Evolutionary conservation across 2,329 filamentous ascomycete genomes (phyloP).

Genomic region (Cryphonectria japonica): DNA sequence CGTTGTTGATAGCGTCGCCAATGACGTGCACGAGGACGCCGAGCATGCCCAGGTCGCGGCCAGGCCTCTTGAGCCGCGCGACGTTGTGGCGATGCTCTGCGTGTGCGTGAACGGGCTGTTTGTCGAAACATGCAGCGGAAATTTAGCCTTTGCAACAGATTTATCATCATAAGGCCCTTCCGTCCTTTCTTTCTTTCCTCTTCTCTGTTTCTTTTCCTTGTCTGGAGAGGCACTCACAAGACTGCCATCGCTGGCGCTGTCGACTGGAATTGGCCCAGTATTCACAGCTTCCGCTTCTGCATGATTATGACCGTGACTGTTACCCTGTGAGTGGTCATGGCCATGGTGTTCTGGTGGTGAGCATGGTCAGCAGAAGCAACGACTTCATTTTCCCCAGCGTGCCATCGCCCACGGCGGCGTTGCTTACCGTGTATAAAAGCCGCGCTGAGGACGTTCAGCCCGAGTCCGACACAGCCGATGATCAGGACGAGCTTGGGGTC

Average conservation of each 20-base stretch:
- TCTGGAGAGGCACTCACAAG: background rate
- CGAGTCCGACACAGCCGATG: slow-evolving; percentile 69
- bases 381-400: too few relatives aligned
- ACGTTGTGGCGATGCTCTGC: slow-evolving; percentile 54
- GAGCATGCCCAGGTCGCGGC: slow-evolving; percentile 70
- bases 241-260: slow-evolving; percentile 2
- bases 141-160: background rate
- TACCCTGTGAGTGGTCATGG: slow-evolving; percentile 41
- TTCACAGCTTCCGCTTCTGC: slow-evolving; percentile 26
- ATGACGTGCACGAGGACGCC: slow-evolving; percentile 73
- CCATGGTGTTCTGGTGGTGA: slow-evolving; percentile 41
- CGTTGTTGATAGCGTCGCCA: slow-evolving; percentile 75
- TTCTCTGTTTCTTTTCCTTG: background rate
- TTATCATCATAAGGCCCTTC: background rate
- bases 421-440: slow-evolving; percentile 65
- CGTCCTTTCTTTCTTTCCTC: background rate
- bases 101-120: slow-evolving; percentile 44
- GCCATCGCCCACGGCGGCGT: too few relatives aligned
- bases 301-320: slow-evolving; percentile 34
- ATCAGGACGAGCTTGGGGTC: slow-evolving; percentile 70
- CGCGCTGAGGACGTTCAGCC: slow-evolving; percentile 68
- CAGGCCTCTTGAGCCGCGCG: slow-evolving; percentile 39
- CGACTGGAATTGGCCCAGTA: background rate
- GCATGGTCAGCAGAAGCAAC: slow-evolving; percentile 18
- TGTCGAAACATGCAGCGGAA: background rate